Evolutionary conservation across 2,329 filamentous ascomycete species (phyloP), one percentile per base, ranked within the genome.

Genomic region (Emergomyces africanus): DNA sequence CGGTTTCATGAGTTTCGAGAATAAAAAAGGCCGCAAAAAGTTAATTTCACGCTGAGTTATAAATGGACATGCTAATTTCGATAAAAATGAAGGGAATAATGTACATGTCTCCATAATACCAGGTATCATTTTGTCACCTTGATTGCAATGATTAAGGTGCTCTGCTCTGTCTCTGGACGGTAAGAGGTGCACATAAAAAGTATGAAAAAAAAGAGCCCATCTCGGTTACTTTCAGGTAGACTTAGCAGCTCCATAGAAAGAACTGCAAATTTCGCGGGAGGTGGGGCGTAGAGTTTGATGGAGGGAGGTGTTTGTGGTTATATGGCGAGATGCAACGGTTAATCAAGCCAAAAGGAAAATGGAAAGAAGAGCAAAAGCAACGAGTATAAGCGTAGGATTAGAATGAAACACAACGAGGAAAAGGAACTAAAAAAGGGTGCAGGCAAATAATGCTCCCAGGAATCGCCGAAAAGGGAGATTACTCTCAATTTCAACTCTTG

Each of bases 31-130:
- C 3, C 1, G 18, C 2, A 25, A 15, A 37, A 39, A 54, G 14
- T 9, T 30, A 51, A 51, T n/a, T 33, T 51, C 30, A 51, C 10
- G 33, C 33, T 23, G 20, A 39, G 20, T 51, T n/a, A 23, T 23
- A 39, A 39, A 37, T 28, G 4, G 44, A 39, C 33, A 35, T 39
- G 50, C 33, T 54, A 54, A 54, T 25, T 39, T 54, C 33, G n/a
- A 37, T 54, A 54, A 54, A 54, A 54, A 54, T n/a, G 33, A 54
- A 54, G 50, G 33, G 50, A 39, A 54, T 54, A 54, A 54, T 54
- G 50, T 54, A 54, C 33, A 54, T n/a, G 28, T n/a, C 50, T n/a
- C 33, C 33, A 54, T 39, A 39, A 39, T 54, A n/a, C 50, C 33
- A 54, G 50, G 50, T 39, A 23, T 54, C n/a, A 54, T 51, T 35